A percentile compares a stretch with the other conserved stretches of the same genome.
Conservation (phyloP, 208 protist species). For the Leishmania martiniquensis region DNA sequence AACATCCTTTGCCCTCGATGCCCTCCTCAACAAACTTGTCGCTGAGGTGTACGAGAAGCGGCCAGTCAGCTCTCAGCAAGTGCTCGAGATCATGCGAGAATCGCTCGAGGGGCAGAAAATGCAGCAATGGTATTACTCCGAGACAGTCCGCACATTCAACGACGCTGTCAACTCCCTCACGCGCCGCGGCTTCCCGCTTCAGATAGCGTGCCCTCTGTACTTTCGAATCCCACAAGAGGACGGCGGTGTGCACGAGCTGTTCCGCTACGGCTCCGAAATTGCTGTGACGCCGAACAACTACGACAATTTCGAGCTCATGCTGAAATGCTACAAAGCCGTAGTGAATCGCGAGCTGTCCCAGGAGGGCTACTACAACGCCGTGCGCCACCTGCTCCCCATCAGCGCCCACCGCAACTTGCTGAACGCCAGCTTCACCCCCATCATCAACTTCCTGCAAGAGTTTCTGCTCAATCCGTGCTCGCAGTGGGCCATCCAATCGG, state of each 20-base stretch:
- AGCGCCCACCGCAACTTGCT: conserved; percentile 40
- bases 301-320: conserved; percentile 40
- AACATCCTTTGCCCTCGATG: conserved; percentile 32
- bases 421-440: conserved; percentile 39
- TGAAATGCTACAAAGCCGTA: conserved; percentile 30
- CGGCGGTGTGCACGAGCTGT: conserved; percentile 56
- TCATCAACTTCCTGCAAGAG: conserved; percentile 47
- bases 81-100: conserved; percentile 29
- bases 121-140: conserved; percentile 32
- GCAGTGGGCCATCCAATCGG: conserved; percentile 43
- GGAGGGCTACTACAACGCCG: conserved; percentile 30
- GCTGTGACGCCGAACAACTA: conserved; percentile 61
- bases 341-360: conserved; percentile 17
- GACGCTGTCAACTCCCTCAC: conserved; percentile 23
- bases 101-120: conserved; percentile 29
- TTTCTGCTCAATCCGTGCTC: conserved; percentile 43
- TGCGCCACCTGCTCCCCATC: conserved; percentile 33
- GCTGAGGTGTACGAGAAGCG: conserved; percentile 30
- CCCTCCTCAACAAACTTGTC: conserved; percentile 32
- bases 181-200: conserved; percentile 31
- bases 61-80: conserved; percentile 31
- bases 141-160: conserved; percentile 36
- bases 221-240: conserved; percentile 59
- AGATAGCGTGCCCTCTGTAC: conserved; percentile 40
- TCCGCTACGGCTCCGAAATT: conserved; percentile 52